Conservation (phyloP, 1,284 basidiomycete genomes). For the Boletus sp. region DNA sequence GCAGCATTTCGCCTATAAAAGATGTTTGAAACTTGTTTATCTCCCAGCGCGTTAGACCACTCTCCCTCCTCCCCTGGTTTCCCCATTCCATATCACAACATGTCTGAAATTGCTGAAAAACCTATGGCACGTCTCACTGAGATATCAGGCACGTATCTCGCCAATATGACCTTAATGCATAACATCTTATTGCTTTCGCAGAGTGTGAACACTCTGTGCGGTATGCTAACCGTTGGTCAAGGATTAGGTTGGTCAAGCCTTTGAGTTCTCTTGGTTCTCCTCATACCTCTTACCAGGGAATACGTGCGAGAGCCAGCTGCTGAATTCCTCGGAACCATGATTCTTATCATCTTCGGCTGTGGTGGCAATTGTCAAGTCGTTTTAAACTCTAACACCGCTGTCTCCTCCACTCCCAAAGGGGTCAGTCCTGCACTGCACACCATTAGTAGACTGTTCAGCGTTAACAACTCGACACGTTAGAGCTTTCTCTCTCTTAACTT, state of each 20-base stretch:
- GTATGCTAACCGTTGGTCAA: constrained; percentile 55
- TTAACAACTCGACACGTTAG: constrained; percentile 35
- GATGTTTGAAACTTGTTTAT: not conserved
- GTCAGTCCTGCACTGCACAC: constrained; percentile 39
- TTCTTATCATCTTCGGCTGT: constrained; percentile 62
- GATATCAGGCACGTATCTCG: constrained; percentile 5
- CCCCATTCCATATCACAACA: constrained; percentile 9
- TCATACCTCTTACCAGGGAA: constrained; percentile 30
- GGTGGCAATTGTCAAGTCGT: constrained; percentile 64
- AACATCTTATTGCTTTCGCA: constrained; percentile 18
- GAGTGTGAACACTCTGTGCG: constrained; percentile 27
- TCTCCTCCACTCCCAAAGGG: constrained; percentile 55
- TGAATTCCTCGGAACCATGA: constrained; percentile 65
- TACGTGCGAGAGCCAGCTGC: constrained; percentile 58
- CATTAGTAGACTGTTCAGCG: not conserved
- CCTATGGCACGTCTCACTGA: constrained; percentile 17
- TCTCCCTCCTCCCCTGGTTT: not conserved
- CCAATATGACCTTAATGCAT: constrained; percentile 1
- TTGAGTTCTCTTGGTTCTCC: not conserved
- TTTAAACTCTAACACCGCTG: constrained; percentile 48
- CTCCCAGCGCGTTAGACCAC: not conserved
- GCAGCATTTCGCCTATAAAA: constrained; percentile 25
- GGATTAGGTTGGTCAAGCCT: constrained; percentile 44
- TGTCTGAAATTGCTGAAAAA: constrained; percentile 23
- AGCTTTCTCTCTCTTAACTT: constrained; percentile 55